These are phyloP conservation scores for Xylaria sp. DNA, from an alignment of 2,329 filamentous ascomycete genomes.

Conservation along the genomic window DNA sequence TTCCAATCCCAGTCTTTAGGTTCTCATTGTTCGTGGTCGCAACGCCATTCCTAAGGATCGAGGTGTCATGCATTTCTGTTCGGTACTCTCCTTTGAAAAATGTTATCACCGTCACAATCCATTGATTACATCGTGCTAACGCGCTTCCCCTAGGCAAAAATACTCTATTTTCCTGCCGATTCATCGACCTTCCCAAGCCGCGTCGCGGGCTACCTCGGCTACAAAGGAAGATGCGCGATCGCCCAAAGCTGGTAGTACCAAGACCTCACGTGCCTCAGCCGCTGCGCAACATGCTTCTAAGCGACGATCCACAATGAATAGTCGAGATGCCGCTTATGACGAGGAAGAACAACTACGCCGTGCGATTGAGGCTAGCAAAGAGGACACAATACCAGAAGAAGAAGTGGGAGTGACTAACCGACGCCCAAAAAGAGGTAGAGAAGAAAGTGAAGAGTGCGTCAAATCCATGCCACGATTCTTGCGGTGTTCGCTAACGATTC, in stretches of 20 bases:
- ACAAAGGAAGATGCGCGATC: slow-evolving; percentile 69
- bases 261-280: slow-evolving; percentile 63
- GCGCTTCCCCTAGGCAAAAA: slow-evolving; percentile 62
- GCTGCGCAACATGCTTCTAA: slow-evolving; percentile 70
- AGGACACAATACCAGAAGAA: slow-evolving; percentile 69
- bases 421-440: slow-evolving; percentile 83
- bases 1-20: background rate
- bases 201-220: slow-evolving; percentile 71
- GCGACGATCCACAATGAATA: slow-evolving; percentile 96
- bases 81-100: background rate
- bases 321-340: slow-evolving; percentile 91
- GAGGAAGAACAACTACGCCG: slow-evolving; percentile 89
- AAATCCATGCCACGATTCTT: slow-evolving; percentile 23
- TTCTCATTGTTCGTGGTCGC: background rate
- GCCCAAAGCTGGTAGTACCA: slow-evolving; percentile 63
- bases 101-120: slow-evolving; percentile 29
- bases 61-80: background rate
- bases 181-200: slow-evolving; percentile 64
- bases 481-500: slow-evolving; percentile 42
- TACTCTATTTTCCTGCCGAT: slow-evolving; percentile 74
- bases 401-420: slow-evolving; percentile 61
- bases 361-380: slow-evolving; percentile 95
- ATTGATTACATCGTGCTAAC: slow-evolving; percentile 50
- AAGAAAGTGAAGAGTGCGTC: slow-evolving; percentile 93
- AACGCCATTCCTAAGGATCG: background rate